Evolutionary conservation across 371 early-diverging fungal genomes (phyloP).

Genomic region (Cokeromyces recurvatus): DNA sequence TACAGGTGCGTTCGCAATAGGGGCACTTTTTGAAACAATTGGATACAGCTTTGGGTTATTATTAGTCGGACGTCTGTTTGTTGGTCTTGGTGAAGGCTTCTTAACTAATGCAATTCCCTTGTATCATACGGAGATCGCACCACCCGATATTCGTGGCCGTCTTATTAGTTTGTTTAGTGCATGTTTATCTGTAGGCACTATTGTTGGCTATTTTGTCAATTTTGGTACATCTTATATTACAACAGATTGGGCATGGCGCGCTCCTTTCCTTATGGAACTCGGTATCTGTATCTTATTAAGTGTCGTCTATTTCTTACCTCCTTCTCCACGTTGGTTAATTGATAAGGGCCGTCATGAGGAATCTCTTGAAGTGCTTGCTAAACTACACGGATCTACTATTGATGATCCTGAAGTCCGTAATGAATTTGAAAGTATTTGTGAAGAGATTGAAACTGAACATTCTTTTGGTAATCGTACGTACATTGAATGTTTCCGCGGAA

Average conservation of each 20-base stretch:
- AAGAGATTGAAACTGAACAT: constrained; percentile 36
- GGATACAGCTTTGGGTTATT: constrained; percentile 38
- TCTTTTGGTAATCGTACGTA: constrained; percentile 37
- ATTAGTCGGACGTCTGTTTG: constrained; percentile 34
- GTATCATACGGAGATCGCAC: constrained; percentile 64
- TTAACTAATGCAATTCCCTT: constrained; percentile 37
- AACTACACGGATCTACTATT: constrained; percentile 34
- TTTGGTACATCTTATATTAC: constrained; percentile 41
- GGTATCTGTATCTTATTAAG: constrained; percentile 17
- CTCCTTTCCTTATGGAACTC: constrained; percentile 31
- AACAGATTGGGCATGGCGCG: constrained; percentile 40
- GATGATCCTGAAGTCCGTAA: constrained; percentile 35
- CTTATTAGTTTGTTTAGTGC: constrained; percentile 38
- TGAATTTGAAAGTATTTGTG: constrained; percentile 30
- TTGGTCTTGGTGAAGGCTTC: constrained; percentile 43
- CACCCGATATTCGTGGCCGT: constrained; percentile 59
- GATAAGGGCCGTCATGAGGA: constrained; percentile 45
- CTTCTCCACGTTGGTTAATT: constrained; percentile 50
- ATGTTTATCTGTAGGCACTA: constrained; percentile 35
- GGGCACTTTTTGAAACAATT: constrained; percentile 42
- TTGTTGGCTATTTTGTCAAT: constrained; percentile 42
- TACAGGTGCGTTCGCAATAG: constrained; percentile 32
- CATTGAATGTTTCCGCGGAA: constrained; percentile 32
- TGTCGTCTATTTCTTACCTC: constrained; percentile 14
- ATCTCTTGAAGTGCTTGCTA: constrained; percentile 35